Conservation (phyloP, 208 protist genomes). For the Lotmaria passim region DNA sequence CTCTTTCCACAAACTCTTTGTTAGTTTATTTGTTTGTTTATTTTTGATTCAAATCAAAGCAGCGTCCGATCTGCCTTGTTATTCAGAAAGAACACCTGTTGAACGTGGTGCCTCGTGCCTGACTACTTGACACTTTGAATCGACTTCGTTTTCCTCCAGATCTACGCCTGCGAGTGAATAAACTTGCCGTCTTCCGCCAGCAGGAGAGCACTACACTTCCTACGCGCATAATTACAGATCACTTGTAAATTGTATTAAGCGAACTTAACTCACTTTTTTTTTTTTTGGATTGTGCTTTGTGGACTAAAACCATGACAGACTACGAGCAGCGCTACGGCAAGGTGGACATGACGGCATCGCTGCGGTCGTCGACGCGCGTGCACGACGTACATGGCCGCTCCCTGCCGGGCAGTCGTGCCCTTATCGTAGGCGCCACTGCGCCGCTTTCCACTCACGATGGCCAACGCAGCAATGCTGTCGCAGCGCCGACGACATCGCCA, state of each 20-base stretch:
- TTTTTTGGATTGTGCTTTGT: conserved; percentile 2
- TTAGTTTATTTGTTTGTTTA: too few relatives aligned
- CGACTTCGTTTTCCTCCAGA: too few relatives aligned
- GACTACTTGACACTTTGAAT: too few relatives aligned
- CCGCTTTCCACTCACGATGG: background rate
- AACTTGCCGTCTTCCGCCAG: too few relatives aligned
- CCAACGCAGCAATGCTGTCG: background rate
- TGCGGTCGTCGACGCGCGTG: conserved; percentile 2
- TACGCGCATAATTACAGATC: too few relatives aligned
- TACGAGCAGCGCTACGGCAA: conserved; percentile 55
- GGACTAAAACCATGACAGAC: conserved; percentile 32
- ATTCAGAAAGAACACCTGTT: too few relatives aligned
- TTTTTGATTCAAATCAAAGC: too few relatives aligned
- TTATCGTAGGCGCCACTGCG: background rate
- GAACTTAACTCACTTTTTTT: background rate
- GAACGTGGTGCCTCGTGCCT: too few relatives aligned
- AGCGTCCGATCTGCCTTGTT: too few relatives aligned
- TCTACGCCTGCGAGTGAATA: too few relatives aligned
- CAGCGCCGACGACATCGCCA: conserved; percentile 6
- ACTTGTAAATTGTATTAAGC: background rate
- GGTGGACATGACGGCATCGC: conserved; percentile 41
- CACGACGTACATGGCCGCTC: conserved; percentile 33
- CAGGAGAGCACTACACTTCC: too few relatives aligned
- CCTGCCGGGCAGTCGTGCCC: background rate
- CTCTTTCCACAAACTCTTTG: too few relatives aligned